These are phyloP conservation scores for Rubroboletus pulcherrimus DNA, from an alignment of 768 basidiomycete species.

Conservation along the genomic window DNA sequence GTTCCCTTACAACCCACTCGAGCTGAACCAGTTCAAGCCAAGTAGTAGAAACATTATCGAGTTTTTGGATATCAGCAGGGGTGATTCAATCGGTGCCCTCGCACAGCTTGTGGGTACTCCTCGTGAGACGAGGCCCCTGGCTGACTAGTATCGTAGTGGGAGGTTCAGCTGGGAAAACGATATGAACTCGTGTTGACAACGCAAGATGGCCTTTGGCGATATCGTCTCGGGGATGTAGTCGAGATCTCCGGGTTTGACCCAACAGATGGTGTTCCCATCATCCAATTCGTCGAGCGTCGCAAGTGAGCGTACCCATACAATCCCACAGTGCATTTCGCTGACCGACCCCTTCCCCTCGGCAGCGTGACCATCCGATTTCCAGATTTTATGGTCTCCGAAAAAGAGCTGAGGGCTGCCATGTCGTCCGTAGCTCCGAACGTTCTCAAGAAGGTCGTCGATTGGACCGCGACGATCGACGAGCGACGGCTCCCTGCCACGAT, in stretches of 20 bases:
- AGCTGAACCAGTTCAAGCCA: slow-evolving; percentile 10
- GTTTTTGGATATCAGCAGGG: slow-evolving; percentile 12
- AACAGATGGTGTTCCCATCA: slow-evolving; percentile 14
- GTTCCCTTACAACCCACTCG: neutral
- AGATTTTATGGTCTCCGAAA: slow-evolving; percentile 12
- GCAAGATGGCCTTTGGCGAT: slow-evolving; percentile 20
- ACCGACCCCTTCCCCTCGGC: neutral
- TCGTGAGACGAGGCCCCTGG: neutral
- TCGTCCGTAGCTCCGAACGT: neutral
- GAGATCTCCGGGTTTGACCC: slow-evolving; percentile 21
- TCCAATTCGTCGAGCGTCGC: slow-evolving; percentile 15
- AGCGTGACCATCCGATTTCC: slow-evolving; percentile 9
- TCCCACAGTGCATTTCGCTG: neutral
- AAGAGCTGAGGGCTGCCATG: slow-evolving; percentile 8
- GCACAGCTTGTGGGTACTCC: slow-evolving; percentile 1
- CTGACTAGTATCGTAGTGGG: slow-evolving; percentile 14
- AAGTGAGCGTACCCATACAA: slow-evolving; percentile 1
- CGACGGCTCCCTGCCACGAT: slow-evolving; percentile 5
- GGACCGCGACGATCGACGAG: slow-evolving; percentile 13
- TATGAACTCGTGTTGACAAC: slow-evolving; percentile 23
- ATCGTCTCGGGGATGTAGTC: slow-evolving; percentile 20
- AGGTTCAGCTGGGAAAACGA: slow-evolving; percentile 5
- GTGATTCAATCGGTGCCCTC: neutral
- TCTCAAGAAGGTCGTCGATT: slow-evolving; percentile 6
- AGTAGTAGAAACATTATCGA: slow-evolving; percentile 1